Conservation (phyloP, 2,329 filamentous ascomycete species). For the Alternaria arbusti region DNA sequence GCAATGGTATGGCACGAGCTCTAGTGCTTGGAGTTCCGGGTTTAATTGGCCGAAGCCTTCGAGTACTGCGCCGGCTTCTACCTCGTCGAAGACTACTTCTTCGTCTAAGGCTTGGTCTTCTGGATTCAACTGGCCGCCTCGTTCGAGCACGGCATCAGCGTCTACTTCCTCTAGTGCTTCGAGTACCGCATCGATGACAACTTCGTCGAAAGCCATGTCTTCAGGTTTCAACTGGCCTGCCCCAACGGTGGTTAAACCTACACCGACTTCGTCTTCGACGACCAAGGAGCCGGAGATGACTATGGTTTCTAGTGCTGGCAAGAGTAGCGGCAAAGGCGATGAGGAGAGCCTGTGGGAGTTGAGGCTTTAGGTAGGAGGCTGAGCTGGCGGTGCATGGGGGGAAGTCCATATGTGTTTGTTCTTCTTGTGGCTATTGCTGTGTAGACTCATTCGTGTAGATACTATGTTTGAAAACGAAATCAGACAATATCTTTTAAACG, state of each 20-base stretch:
- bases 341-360: neutral
- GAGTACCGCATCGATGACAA: neutral
- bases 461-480: neutral
- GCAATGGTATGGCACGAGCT: neutral
- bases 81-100: neutral
- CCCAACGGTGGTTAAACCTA: neutral
- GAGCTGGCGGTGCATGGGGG: neutral
- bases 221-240: neutral
- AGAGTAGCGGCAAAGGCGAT: accelerated
- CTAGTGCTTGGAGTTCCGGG: neutral
- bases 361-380: neutral
- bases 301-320: neutral
- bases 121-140: neutral
- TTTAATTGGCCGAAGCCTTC: neutral
- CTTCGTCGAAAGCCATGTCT: neutral
- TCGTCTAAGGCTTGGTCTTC: neutral
- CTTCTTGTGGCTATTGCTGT: neutral
- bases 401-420: neutral
- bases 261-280: neutral
- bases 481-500: neutral
- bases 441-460: neutral
- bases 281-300: neutral
- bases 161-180: neutral
- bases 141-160: neutral
- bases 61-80: neutral